phyloP scores from a whole-genome alignment of 441 rosid genomes.

The Brassica hybrid region DNA sequence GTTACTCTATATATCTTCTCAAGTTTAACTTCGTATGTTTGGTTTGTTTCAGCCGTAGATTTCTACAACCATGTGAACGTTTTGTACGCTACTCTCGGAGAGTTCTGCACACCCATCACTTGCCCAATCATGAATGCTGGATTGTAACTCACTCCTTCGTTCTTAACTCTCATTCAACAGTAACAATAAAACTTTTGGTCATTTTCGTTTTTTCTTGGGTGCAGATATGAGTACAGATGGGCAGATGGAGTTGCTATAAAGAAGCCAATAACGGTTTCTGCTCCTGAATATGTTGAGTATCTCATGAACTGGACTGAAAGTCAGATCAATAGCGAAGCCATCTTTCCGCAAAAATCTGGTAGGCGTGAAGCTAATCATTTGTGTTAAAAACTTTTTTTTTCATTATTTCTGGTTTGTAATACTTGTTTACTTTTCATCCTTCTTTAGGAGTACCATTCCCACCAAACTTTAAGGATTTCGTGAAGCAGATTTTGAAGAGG shows the following conservation, averaged over 20 bases:
- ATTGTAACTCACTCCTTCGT: conserved; percentile 51
- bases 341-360: conserved; percentile 83
- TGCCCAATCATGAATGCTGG: conserved; percentile 96
- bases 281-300: conserved; percentile 87
- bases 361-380: conserved; percentile 24
- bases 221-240: conserved; percentile 90
- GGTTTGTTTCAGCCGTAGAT: conserved; percentile 70
- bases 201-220: background rate
- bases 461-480: conserved; percentile 74
- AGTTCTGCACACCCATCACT: conserved; percentile 80
- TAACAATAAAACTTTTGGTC: background rate
- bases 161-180: background rate
- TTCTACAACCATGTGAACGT: conserved; percentile 87
- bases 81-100: conserved; percentile 81
- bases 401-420: background rate
- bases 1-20: background rate
- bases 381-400: background rate
- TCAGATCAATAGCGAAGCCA: conserved; percentile 76
- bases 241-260: conserved; percentile 79
- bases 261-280: conserved; percentile 84
- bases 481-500: conserved; percentile 75
- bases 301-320: conserved; percentile 82
- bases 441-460: conserved; percentile 76
- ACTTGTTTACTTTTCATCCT: background rate
- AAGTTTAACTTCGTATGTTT: background rate